Evolutionary conservation across 768 basidiomycete species (phyloP).

Genomic region (Lentinula detonsa): DNA sequence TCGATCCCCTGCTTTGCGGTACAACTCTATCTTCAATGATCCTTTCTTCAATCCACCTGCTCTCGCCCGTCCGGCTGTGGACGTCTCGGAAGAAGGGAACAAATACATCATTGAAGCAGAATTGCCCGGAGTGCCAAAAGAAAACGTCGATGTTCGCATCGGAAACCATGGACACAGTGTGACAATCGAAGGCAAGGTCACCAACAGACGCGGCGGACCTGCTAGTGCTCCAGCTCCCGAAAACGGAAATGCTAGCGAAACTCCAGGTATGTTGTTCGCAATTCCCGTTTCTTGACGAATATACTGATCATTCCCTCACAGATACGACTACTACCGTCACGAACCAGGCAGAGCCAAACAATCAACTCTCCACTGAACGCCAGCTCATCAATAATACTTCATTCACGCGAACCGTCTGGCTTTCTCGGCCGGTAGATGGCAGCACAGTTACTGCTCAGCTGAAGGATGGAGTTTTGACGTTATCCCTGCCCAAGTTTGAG

Average conservation of each 20-base stretch:
- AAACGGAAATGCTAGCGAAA: slow-evolving; percentile 11
- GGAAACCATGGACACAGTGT: slow-evolving; percentile 66
- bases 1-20: slow-evolving; percentile 24
- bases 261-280: slow-evolving; percentile 21
- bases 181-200: slow-evolving; percentile 64
- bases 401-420: slow-evolving; percentile 68
- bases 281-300: not conserved
- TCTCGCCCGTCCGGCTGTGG: slow-evolving; percentile 49
- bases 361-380: slow-evolving; percentile 54
- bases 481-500: slow-evolving; percentile 54
- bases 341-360: slow-evolving; percentile 23
- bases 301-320: not conserved
- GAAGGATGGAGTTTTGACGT: slow-evolving; percentile 61
- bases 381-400: slow-evolving; percentile 46
- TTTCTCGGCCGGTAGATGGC: slow-evolving; percentile 58
- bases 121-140: slow-evolving; percentile 73
- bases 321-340: slow-evolving; percentile 11
- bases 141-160: slow-evolving; percentile 64
- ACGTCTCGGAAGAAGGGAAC: slow-evolving; percentile 60
- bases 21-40: slow-evolving; percentile 40
- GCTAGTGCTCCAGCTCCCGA: slow-evolving; percentile 12
- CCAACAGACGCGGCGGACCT: slow-evolving; percentile 19
- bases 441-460: slow-evolving; percentile 57
- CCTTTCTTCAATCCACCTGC: slow-evolving; percentile 34
- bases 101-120: slow-evolving; percentile 71